Evolutionary conservation across 345 rosid species (phyloP).

Genomic region (Viola odorata): DNA sequence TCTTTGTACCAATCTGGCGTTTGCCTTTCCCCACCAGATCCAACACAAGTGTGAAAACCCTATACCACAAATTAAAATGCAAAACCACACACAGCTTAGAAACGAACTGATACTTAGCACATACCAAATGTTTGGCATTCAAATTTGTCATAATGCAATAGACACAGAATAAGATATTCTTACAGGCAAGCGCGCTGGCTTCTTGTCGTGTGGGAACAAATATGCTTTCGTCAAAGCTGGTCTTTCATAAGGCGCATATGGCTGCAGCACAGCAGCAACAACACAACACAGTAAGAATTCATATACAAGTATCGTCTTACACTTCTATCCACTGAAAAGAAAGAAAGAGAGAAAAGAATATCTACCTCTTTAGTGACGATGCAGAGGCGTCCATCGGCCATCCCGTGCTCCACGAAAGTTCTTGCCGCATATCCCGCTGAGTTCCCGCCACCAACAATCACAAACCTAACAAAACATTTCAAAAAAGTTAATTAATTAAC

Average conservation of each 20-base stretch:
- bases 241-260: constrained; percentile 89
- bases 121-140: too few relatives aligned
- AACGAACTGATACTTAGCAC: too few relatives aligned
- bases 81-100: background rate
- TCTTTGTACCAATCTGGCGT: constrained; percentile 91
- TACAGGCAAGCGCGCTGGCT: constrained; percentile 93
- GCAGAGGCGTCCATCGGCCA: constrained; percentile 92
- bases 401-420: constrained; percentile 86
- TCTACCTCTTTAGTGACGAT: constrained; percentile 84
- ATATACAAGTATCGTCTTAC: too few relatives aligned
- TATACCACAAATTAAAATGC: constrained; percentile 21
- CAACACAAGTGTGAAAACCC: constrained; percentile 99
- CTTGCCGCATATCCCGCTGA: constrained; percentile 97
- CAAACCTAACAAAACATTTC: constrained; percentile 36
- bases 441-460: constrained; percentile 95
- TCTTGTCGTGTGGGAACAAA: constrained; percentile 84
- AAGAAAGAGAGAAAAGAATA: background rate
- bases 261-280: constrained; percentile 34
- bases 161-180: constrained; percentile 19
- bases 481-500: background rate
- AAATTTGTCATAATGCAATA: background rate
- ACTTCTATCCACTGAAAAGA: background rate
- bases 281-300: background rate
- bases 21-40: constrained; percentile 94
- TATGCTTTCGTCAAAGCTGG: constrained; percentile 95